A percentile compares a stretch with the other conserved stretches of the same genome.
These are phyloP conservation scores for Saccharomycopsis fodiens DNA, from an alignment of 805 yeast genomes.

Conservation along the genomic window DNA sequence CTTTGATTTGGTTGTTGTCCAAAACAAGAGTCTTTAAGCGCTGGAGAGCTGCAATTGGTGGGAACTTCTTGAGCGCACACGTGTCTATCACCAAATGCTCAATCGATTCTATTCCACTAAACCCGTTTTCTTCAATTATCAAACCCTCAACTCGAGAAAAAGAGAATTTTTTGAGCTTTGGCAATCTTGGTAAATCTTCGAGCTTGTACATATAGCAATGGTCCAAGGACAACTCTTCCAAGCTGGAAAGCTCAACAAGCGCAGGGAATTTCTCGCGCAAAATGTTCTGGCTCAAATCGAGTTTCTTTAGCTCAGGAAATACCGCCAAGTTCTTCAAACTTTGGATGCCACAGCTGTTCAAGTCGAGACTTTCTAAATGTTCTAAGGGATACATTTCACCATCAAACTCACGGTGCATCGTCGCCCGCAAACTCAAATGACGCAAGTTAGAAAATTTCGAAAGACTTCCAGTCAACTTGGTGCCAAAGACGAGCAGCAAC, in stretches of 20 bases:
- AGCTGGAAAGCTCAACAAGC: not conserved
- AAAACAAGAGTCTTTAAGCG: not conserved
- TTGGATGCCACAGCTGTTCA: not conserved
- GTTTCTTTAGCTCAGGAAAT: not conserved
- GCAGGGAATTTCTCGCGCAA: not conserved
- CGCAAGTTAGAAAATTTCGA: not conserved
- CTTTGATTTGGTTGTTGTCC: not conserved
- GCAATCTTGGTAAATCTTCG: not conserved
- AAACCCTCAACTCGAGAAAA: not conserved
- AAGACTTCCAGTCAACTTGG: not conserved
- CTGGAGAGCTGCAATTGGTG: not conserved
- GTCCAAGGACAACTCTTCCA: not conserved
- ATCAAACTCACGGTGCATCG: not conserved
- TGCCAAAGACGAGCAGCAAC: not conserved
- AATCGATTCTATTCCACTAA: not conserved
- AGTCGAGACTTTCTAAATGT: not conserved
- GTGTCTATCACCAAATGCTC: not conserved
- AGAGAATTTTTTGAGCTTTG: not conserved
- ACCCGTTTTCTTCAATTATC: not conserved
- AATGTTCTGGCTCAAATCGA: not conserved
- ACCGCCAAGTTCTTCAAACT: not conserved
- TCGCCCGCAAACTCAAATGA: not conserved
- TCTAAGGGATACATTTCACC: not conserved
- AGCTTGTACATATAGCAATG: not conserved
- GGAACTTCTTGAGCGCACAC: not conserved